phyloP scores from a whole-genome alignment of 2,329 filamentous ascomycete species.

The Aspergillus japonicus region DNA sequence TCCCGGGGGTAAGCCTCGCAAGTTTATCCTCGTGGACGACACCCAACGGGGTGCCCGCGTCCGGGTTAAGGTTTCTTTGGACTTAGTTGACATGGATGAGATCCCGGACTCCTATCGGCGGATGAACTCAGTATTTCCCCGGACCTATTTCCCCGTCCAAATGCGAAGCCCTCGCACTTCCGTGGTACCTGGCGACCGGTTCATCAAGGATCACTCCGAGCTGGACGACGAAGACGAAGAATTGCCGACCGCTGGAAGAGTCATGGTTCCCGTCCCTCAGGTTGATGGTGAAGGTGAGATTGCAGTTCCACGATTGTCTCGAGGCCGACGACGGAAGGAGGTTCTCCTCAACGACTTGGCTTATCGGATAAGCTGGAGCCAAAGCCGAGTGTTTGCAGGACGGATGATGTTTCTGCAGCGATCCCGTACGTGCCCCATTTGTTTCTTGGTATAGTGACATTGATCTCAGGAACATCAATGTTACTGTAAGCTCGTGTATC shows the following conservation, averaged over 20 bases:
- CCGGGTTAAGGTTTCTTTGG: conserved; percentile 87
- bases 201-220: conserved; percentile 69
- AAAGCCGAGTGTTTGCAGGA: conserved; percentile 86
- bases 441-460: neutral
- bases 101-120: conserved; percentile 95
- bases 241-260: conserved; percentile 38
- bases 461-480: too few relatives aligned
- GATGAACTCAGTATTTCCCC: conserved; percentile 82
- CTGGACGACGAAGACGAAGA: conserved; percentile 42
- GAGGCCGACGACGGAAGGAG: conserved; percentile 71
- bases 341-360: conserved; percentile 90
- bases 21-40: conserved; percentile 95
- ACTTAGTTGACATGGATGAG: conserved; percentile 89
- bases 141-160: conserved; percentile 87
- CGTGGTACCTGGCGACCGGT: conserved; percentile 66
- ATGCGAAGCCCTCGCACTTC: conserved; percentile 84
- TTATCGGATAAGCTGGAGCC: conserved; percentile 94
- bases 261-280: conserved; percentile 59
- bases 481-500: conserved; percentile 6
- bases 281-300: conserved; percentile 74
- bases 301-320: conserved; percentile 71
- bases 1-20: conserved; percentile 86
- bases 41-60: conserved; percentile 76
- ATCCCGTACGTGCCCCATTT: conserved; percentile 67
- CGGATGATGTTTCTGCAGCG: conserved; percentile 85